These are phyloP conservation scores for Russula compacta DNA, from an alignment of 768 basidiomycete species.

Conservation along the genomic window DNA sequence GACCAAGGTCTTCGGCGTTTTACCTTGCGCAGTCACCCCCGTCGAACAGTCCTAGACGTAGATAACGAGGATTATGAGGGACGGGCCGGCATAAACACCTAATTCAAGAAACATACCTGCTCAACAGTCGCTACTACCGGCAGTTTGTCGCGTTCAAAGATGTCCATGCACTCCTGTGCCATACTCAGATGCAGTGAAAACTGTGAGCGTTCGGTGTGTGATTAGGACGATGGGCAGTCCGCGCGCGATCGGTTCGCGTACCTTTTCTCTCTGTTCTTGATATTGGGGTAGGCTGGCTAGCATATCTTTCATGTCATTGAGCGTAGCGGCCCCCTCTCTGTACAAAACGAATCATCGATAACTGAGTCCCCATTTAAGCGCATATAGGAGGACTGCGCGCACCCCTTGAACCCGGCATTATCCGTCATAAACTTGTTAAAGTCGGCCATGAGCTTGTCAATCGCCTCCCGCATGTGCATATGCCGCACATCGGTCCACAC, in stretches of 20 bases:
- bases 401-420: slow-evolving; percentile 92
- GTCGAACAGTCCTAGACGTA: slow-evolving; percentile 80
- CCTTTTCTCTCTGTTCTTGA: slow-evolving; percentile 93
- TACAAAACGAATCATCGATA: slow-evolving; percentile 2
- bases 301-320: slow-evolving; percentile 99
- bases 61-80: neutral
- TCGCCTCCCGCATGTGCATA: slow-evolving; percentile 98
- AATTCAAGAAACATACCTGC: slow-evolving; percentile 44
- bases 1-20: slow-evolving; percentile 87
- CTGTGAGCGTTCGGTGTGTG: slow-evolving; percentile 30
- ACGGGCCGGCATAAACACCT: neutral
- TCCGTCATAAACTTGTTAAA: slow-evolving; percentile 93
- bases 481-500: slow-evolving; percentile 93
- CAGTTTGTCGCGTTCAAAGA: slow-evolving; percentile 85
- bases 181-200: slow-evolving; percentile 95
- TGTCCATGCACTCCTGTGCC: slow-evolving; percentile 94
- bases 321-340: slow-evolving; percentile 72
- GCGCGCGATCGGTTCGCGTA: slow-evolving; percentile 23
- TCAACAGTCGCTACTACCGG: slow-evolving; percentile 80
- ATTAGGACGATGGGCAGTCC: neutral
- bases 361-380: neutral
- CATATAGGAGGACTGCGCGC: slow-evolving; percentile 20
- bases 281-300: slow-evolving; percentile 89
- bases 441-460: slow-evolving; percentile 93
- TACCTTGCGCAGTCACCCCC: slow-evolving; percentile 83